Evolutionary conservation across 2,329 filamentous ascomycete species (phyloP), one percentile per base, ranked within the genome.

Genomic region (Tolypocladium ophioglossoides): DNA sequence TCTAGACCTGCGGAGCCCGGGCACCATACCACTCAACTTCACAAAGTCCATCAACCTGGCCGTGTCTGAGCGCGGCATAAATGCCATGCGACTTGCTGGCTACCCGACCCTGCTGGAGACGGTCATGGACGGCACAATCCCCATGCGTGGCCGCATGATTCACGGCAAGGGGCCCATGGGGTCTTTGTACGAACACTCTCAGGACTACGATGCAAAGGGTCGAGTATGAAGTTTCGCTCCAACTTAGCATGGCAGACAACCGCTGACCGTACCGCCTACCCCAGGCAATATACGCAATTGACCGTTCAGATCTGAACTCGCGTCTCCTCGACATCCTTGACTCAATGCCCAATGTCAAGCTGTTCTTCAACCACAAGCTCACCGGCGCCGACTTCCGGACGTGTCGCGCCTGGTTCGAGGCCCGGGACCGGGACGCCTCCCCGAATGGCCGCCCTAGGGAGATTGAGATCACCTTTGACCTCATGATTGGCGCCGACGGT

Each of bases 31-130:
- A 3, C 78, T 97, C 57, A 96, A 96, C 71, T 96, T 96, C 67
- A 95, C 91, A 57, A 95, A 91, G 69, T 97, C 94, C n/a, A 99
- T 99, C 75, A 99, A 99, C 66, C 74, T 99, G 54, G 92, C 94
- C 24, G 77, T 99, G 1, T 97, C 94, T 0, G 91, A 97, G 68
- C 84, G 94, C 55, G 94, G 94, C 35, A 91, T 97, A 68, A 88
- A 94, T 68, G 89, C 92, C 24, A 85, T 99, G 72, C 80, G 82
- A 52, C 76, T 87, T 62, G 83, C 88, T 1, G 81, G 83, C 30
- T 79, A 84, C 35, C 72, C 82, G 3, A 78, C 77, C 3, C 78
- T 97, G 38, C 74, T 96, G 35, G 78, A 91, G 14, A 78, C 84
- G 61, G 83, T 97, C 35, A 78, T 96, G 63, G 75, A 74, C 1